Percentiles rank a stretch among this genome's conserved stretches.
These are phyloP conservation scores for Persicaria tinctoria DNA, from an alignment of 148 eudicot species.

Conservation along the genomic window DNA sequence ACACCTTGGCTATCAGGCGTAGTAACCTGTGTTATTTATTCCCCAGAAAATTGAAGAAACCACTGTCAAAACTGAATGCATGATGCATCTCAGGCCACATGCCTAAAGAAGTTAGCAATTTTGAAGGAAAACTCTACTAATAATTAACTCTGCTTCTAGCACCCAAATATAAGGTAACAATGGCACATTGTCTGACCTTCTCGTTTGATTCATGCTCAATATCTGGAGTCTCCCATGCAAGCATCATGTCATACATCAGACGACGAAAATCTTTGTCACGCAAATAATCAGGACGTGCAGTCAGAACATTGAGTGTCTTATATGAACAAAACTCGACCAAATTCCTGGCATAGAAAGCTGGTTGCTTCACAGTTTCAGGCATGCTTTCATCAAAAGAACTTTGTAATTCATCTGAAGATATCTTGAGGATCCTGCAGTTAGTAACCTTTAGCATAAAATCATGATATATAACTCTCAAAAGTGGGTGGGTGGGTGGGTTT, in stretches of 20 bases:
- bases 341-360: constrained; percentile 38
- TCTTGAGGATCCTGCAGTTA: constrained; percentile 45
- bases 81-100: neutral
- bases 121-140: neutral
- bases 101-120: neutral
- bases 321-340: constrained; percentile 67
- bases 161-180: constrained; percentile 18
- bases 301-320: constrained; percentile 35
- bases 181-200: constrained; percentile 32
- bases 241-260: constrained; percentile 76
- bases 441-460: neutral
- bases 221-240: constrained; percentile 73
- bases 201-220: constrained; percentile 26
- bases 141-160: neutral
- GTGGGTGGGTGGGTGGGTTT: no score
- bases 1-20: constrained; percentile 33
- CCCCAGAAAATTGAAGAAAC: constrained; percentile 6
- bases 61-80: neutral
- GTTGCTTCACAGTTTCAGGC: constrained; percentile 32
- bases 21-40: constrained; percentile 32
- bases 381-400: constrained; percentile 41
- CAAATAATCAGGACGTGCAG: constrained; percentile 43
- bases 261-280: constrained; percentile 61
- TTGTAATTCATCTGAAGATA: constrained; percentile 44
- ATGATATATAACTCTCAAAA: neutral